Evolutionary conservation across 805 yeast genomes (phyloP), one percentile per base, ranked within the genome.

Genomic region (Lipomyces yamanashiensis): DNA sequence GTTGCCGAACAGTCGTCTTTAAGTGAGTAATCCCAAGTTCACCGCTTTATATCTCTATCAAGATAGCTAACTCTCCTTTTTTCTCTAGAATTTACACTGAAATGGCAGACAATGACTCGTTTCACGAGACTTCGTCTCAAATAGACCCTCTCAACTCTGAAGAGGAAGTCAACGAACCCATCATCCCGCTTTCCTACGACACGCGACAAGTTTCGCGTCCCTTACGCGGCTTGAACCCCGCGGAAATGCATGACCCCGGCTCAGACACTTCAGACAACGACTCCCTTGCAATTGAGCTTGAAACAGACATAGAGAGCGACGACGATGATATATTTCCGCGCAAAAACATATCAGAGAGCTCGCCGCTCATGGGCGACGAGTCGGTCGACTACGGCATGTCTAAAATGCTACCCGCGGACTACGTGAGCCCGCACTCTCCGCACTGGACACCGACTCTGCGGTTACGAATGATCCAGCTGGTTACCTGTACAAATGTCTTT

Each of bases 401-500:
- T n/a, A 47, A 37, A 43, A 21, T 65, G 57, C n/a, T n/a, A n/a
- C 68, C 68, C 15, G 13, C 63, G 3, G 69, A 66, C 58, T 66
- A 66, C 52, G 52, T 66, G 28, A 52, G 60, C 41, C 69, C 69
- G 21, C 61, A 50, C 19, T 66, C 69, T 7, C 70, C 67, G 10
- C 37, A 54, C 47, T 68, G 71, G 71, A 45, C 47, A 10, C 71
- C 71, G 1, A 68, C 71, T 3, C 55, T 64, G 40, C 62, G 70
- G 13, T 48, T 68, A 50, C 64, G 71, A 6, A 63, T 70, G 21
- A 48, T 72, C 37, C 72, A 72, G 58, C 49, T 68, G 15, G 69
- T 73, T 23, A 61, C 73, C 8, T 71, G 71, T 52, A 61, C 71
- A 5, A 80, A 80, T 58, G 82, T 79, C 1, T 80, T 82, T 57